These are phyloP conservation scores for Coemansia sp. DNA, from an alignment of 192 early-diverging fungal genomes.

Conservation along the genomic window DNA sequence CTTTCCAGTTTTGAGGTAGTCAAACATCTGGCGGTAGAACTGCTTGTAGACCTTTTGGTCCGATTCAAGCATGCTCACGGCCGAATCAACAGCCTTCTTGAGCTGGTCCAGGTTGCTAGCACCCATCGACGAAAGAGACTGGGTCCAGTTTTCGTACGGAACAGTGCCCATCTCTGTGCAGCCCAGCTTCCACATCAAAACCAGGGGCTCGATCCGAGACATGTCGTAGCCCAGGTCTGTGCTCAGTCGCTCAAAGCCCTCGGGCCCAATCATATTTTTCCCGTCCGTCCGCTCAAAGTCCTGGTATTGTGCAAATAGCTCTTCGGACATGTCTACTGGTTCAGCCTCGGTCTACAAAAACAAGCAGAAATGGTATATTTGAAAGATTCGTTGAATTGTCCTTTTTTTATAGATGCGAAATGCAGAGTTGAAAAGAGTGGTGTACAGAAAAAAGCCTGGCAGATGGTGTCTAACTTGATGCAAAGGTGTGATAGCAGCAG, in stretches of 20 bases:
- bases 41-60: conserved; percentile 16
- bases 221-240: conserved; percentile 29
- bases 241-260: conserved; percentile 45
- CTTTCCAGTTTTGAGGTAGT: conserved; percentile 23
- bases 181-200: conserved; percentile 44
- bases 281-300: conserved; percentile 34
- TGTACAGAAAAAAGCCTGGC: no score
- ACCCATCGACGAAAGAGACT: conserved; percentile 19
- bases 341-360: neutral
- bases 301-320: conserved; percentile 41
- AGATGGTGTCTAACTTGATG: no score
- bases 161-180: conserved; percentile 33
- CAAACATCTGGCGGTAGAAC: conserved; percentile 45
- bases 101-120: conserved; percentile 17
- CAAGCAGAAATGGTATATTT: neutral
- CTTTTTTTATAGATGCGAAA: neutral
- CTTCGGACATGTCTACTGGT: conserved; percentile 7
- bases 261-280: conserved; percentile 26
- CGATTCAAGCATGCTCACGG: conserved; percentile 4
- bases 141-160: conserved; percentile 23
- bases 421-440: neutral
- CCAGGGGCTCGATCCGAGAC: conserved; percentile 39
- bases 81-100: conserved; percentile 10
- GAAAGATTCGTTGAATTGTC: neutral
- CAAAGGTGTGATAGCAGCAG: no score